Evolutionary conservation across 495 filamentous ascomycete species (phyloP).

Genomic region (Penicillium roqueforti): DNA sequence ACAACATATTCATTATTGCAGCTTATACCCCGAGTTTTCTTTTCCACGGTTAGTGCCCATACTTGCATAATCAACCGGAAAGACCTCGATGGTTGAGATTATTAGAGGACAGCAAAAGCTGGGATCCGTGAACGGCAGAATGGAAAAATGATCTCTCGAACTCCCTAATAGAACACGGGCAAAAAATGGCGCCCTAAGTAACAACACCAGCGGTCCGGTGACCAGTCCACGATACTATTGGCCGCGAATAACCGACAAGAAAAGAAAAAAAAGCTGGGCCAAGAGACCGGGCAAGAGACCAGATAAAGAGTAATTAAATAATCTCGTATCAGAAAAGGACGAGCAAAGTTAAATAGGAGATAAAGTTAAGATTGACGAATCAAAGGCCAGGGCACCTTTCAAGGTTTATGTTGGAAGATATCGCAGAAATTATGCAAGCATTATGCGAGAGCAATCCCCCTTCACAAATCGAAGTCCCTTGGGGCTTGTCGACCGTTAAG

Average conservation of each 20-base stretch:
- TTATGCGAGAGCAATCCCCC: neutral
- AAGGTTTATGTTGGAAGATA: no score
- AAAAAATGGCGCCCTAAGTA: neutral
- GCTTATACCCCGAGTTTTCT: neutral
- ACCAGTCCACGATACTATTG: conserved; percentile 1
- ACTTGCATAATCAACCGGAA: neutral
- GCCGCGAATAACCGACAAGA: neutral
- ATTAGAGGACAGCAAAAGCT: no score
- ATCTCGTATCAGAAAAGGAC: neutral
- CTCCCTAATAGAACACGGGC: neutral
- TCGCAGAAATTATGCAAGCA: no score
- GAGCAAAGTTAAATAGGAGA: neutral
- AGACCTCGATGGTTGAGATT: no score
- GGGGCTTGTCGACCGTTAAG: neutral
- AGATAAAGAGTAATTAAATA: neutral
- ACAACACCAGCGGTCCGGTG: conserved; percentile 13
- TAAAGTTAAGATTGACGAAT: neutral
- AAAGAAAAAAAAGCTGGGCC: neutral
- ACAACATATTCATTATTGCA: neutral
- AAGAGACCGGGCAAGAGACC: neutral
- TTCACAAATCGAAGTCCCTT: neutral
- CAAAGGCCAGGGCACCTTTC: no score
- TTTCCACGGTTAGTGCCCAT: neutral
- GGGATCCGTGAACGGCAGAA: neutral
- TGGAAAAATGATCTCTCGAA: neutral